Evolutionary conservation across 768 basidiomycete genomes (phyloP).

Genomic region (Boletus reticulatus): DNA sequence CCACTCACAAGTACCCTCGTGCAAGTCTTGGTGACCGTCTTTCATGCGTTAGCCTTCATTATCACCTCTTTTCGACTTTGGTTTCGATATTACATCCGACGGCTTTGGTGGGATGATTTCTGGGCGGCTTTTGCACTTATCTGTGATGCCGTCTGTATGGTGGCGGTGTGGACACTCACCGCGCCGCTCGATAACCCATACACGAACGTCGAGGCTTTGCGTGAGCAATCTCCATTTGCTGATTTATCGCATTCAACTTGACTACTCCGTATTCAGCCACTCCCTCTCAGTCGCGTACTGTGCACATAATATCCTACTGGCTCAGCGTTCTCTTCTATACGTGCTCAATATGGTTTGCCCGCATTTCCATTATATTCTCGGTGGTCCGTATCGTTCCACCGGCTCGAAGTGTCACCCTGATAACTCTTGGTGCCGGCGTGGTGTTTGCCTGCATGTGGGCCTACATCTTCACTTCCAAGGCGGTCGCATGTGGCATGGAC

Average conservation of each 20-base stretch:
- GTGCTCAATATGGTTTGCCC: constrained; percentile 27
- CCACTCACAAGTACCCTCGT: background rate
- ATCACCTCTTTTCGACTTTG: constrained; percentile 28
- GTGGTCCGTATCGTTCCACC: constrained; percentile 26
- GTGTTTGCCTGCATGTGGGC: constrained; percentile 19
- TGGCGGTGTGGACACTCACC: constrained; percentile 10
- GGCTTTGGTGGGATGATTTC: constrained; percentile 32
- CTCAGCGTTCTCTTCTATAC: constrained; percentile 19
- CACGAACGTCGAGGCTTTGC: constrained; percentile 2
- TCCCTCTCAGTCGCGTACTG: constrained; percentile 10
- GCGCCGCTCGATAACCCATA: constrained; percentile 29
- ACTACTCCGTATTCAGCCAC: constrained; percentile 29
- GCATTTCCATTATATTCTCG: constrained; percentile 25
- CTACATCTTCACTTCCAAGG: constrained; percentile 17
- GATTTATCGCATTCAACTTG: background rate
- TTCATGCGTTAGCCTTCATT: constrained; percentile 18
- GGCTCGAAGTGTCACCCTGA: background rate
- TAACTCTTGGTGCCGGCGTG: background rate
- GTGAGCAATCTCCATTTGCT: constrained; percentile 8
- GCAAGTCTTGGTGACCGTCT: constrained; percentile 18
- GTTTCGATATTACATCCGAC: constrained; percentile 20
- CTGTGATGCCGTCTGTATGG: constrained; percentile 9
- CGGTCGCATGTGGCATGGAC: constrained; percentile 42
- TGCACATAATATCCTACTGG: constrained; percentile 21
- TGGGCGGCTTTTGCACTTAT: constrained; percentile 20